These are phyloP conservation scores for Ophiostoma sp. DNA, from an alignment of 2,329 filamentous ascomycete species.

Conservation along the genomic window DNA sequence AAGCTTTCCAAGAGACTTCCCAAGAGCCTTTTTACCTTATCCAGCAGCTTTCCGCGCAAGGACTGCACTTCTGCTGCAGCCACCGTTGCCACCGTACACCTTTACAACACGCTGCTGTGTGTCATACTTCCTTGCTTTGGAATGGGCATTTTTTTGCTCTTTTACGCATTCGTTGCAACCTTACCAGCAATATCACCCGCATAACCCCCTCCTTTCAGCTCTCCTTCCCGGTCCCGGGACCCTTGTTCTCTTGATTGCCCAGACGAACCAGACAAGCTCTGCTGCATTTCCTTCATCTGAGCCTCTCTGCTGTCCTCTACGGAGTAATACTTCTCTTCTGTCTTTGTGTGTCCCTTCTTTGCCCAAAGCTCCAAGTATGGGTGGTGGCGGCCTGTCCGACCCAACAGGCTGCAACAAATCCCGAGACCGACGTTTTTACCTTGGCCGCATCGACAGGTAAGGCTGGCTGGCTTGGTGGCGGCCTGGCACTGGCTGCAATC, in stretches of 20 bases:
- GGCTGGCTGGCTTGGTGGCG: slow-evolving; percentile 19
- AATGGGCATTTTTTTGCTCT: not conserved
- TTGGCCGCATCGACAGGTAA: slow-evolving; percentile 2
- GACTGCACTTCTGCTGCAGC: not conserved
- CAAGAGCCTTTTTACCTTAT: not conserved
- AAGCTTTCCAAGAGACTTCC: not conserved
- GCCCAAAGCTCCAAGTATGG: slow-evolving; percentile 3
- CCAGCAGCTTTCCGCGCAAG: not conserved
- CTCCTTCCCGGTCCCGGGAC: slow-evolving; percentile 1
- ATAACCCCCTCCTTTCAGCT: slow-evolving; percentile 7
- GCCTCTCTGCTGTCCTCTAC: not conserved
- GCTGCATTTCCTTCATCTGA: not conserved
- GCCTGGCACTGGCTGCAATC: not conserved
- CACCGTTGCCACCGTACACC: not conserved
- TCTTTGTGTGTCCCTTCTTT: not conserved
- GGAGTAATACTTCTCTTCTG: not conserved
- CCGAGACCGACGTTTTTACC: not conserved
- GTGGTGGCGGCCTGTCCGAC: slow-evolving; percentile 8
- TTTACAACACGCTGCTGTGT: not conserved
- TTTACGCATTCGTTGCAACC: not conserved
- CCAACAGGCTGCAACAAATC: slow-evolving; percentile 13
- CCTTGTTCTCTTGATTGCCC: not conserved
- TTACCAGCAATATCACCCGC: not conserved
- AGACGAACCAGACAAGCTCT: not conserved
- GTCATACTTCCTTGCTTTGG: slow-evolving; percentile 6